Conservation (phyloP, 2,329 filamentous ascomycete genomes). For the Onygena corvina region DNA sequence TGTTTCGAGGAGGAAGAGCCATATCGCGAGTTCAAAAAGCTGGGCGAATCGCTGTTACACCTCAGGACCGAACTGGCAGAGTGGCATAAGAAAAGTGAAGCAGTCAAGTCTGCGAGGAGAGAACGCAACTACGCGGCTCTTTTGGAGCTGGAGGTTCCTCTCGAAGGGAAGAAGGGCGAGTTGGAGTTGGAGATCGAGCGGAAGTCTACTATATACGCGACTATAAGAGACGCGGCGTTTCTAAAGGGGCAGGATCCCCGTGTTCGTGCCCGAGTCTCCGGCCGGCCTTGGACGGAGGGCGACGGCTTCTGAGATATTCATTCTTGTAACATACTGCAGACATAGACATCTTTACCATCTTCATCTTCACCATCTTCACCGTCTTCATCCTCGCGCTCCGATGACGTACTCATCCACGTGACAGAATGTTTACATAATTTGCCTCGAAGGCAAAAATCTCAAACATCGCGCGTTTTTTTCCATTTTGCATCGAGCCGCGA, state of each 20-base stretch:
- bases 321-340: background rate
- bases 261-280: constrained; percentile 41
- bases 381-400: background rate
- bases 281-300: constrained; percentile 44
- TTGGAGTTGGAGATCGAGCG: constrained; percentile 35
- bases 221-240: constrained; percentile 35
- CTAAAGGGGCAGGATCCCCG: constrained; percentile 41
- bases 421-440: constrained; percentile 4
- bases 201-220: constrained; percentile 33
- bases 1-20: constrained; percentile 45
- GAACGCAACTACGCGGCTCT: constrained; percentile 18
- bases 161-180: constrained; percentile 33
- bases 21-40: constrained; percentile 24
- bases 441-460: constrained; percentile 8
- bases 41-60: constrained; percentile 34
- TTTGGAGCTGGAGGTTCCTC: constrained; percentile 26
- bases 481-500: too few relatives aligned
- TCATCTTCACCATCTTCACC: background rate
- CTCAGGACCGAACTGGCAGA: constrained; percentile 27
- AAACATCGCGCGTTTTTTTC: constrained; percentile 6
- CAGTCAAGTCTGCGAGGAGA: constrained; percentile 21
- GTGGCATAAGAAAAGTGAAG: constrained; percentile 32
- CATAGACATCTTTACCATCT: background rate
- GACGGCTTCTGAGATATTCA: constrained; percentile 41
- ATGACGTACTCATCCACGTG: background rate